Evolutionary conservation across 176 grass and related monocot species (phyloP), one percentile per base, ranked within the genome.

Genomic region (Carex littledalei): DNA sequence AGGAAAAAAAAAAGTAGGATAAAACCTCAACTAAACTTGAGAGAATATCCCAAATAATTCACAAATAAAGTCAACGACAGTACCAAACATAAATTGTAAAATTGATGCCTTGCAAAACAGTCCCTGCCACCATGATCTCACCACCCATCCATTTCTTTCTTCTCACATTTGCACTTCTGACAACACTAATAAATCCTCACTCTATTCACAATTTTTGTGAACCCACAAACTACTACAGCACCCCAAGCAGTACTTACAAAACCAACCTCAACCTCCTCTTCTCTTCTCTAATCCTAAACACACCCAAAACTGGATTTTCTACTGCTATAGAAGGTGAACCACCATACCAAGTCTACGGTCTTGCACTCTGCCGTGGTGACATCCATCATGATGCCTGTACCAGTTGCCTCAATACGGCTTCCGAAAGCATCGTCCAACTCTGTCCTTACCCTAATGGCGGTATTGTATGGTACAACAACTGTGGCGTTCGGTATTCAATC

Each of bases 401-500:
- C 41, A 20, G 56, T 26, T 91, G 90, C 84, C 71, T 91, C 56
- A 6, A 50, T 39, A 37, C 6, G 80, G 87, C 87, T 15, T 75
- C 88, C 84, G 9, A 0, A 68, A 50, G 60, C 20, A 49, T 56
- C 52, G 59, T 79, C 50, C 24, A 39, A 35, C 73, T 75, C 14
- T 93, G 91, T 79, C 53, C 5, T 20, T 7, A 8, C 0, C 4
- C 20, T 2, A 59, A 81, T 22, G 86, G 86, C 64, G 84, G 73
- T 9, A 86, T 88, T 39, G 86, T 81, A 79, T 93, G 15, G 86
- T 82, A 92, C 81, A 32, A 87, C 73, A 57, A 52, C 34, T 92
- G 87, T 82, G 10, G 13, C 22, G 16, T 89, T 80, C 87, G 87
- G 74, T 92, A 85, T 80, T 92, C 87, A 5, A 67, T 83, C 3